Base-by-base conservation (phyloP, 1,139 yeast genomes). In the Magnusiomyces clavatus region DNA sequence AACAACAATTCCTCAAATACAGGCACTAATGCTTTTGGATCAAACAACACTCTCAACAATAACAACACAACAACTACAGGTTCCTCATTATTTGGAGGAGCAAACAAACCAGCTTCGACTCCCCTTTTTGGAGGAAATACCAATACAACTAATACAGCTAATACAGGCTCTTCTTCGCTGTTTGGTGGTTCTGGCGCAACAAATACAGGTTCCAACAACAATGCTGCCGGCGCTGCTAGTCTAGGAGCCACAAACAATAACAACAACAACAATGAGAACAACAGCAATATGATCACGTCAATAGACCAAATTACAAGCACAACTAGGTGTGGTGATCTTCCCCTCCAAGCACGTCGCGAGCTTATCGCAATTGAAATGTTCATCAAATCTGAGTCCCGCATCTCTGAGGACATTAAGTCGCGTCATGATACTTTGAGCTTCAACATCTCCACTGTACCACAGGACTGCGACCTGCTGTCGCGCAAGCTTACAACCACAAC, bases 261-360 rank as follows among this genome's bases (percentile, higher is more conserved):
- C 47, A 46, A 47, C 51, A 51, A 36, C 56, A 48, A 43, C 58
- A 59, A 50, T 60, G 60, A 16, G 48, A 14, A 63, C 57, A 37
- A 48, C 51, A 63, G 58, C 51, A 60, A 56, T 44, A 49, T 57
- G 17, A 20, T 42, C 46, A 29, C 47, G 38, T 55, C 63, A 61
- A 49, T 64, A 59, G 50, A 62, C 3, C 83, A 80, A 46, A 75
- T 89, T 51, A 86, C 92, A 2, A 85, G 96, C 5, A 80, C 90
- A 77, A 87, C 97, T 0, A 77, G 95, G 51, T 92, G 90, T 2
- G 82, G 86, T 12, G 97, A 90, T 59, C 75, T 92, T 47, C 95
- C 97, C 0, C 81, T 77, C 43, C 79, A 78, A 12, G 75, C 80
- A 43, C 89, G 89, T 61, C 83, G 80, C 60, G 87, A 88, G 64